These are phyloP conservation scores for Yamadazyma jaroonii DNA, from an alignment of 1,139 yeast species.

Conservation along the genomic window DNA sequence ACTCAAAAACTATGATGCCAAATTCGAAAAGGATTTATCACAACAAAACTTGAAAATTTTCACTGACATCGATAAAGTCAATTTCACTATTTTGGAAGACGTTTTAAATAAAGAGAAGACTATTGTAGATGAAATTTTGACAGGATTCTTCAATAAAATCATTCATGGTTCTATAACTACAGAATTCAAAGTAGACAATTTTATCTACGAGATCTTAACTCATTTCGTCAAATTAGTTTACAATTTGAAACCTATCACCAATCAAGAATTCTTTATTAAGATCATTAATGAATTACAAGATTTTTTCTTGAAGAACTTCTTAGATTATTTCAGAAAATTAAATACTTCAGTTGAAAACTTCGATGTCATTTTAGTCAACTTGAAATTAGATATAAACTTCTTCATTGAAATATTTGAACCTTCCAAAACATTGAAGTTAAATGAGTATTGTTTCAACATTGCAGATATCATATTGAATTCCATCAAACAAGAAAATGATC, in stretches of 20 bases:
- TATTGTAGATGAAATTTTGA: constrained; percentile 30
- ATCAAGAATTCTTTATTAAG: constrained; percentile 32
- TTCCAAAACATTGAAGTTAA: constrained; percentile 32
- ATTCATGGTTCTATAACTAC: constrained; percentile 6
- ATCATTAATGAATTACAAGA: constrained; percentile 41
- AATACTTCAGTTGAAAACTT: constrained; percentile 15
- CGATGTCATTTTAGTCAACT: constrained; percentile 20
- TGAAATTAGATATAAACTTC: constrained; percentile 39
- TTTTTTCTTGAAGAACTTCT: constrained; percentile 31
- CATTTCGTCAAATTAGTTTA: constrained; percentile 44
- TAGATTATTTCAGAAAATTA: constrained; percentile 29
- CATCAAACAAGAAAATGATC: constrained; percentile 24
- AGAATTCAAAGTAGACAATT: constrained; percentile 34
- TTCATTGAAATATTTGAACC: constrained; percentile 41
- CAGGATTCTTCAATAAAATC: constrained; percentile 24
- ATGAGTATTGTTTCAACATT: constrained; percentile 35
- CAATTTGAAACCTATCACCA: constrained; percentile 42
- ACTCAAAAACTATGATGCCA: constrained; percentile 31
- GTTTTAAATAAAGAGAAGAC: constrained; percentile 37
- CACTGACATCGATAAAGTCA: constrained; percentile 44
- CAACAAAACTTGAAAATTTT: constrained; percentile 41
- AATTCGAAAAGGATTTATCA: constrained; percentile 36
- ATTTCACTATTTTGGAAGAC: constrained; percentile 42
- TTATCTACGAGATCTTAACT: constrained; percentile 37
- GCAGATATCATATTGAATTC: constrained; percentile 33